Evolutionary conservation across 2,329 filamentous ascomycete genomes (phyloP).

Genomic region (Colletotrichum caudatum): DNA sequence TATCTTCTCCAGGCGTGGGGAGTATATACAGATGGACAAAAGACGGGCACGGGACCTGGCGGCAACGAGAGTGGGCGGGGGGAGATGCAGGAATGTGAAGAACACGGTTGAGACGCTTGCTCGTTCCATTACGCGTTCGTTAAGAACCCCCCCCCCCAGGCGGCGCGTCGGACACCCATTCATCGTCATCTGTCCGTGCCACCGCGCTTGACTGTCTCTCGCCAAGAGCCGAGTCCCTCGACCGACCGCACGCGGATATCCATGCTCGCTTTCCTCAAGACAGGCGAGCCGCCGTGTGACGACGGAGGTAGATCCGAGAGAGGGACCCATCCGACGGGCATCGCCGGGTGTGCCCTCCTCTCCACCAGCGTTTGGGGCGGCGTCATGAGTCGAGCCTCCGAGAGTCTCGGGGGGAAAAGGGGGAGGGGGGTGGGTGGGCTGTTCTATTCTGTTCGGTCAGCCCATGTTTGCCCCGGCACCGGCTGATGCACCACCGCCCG

Average conservation of each 20-base stretch:
- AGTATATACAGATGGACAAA: neutral
- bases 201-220: slow-evolving; percentile 3
- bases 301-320: slow-evolving; percentile 7
- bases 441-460: neutral
- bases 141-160: neutral
- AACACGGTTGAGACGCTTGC: neutral
- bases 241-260: too few species aligned
- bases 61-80: neutral
- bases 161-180: neutral
- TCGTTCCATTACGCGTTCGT: neutral
- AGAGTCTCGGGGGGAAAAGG: too few species aligned
- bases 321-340: slow-evolving; percentile 16
- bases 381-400: slow-evolving; percentile 22
- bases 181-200: slow-evolving; percentile 21
- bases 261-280: neutral
- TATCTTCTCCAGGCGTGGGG: neutral
- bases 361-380: slow-evolving; percentile 15
- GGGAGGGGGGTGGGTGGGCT: neutral
- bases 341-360: slow-evolving; percentile 23
- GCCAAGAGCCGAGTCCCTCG: slow-evolving; percentile 14
- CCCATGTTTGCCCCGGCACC: neutral
- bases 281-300: slow-evolving; percentile 13
- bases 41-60: neutral
- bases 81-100: neutral
- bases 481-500: slow-evolving; percentile 12